Conservation (phyloP, 163 green algal species). For the Chlorella variabilis region DNA sequence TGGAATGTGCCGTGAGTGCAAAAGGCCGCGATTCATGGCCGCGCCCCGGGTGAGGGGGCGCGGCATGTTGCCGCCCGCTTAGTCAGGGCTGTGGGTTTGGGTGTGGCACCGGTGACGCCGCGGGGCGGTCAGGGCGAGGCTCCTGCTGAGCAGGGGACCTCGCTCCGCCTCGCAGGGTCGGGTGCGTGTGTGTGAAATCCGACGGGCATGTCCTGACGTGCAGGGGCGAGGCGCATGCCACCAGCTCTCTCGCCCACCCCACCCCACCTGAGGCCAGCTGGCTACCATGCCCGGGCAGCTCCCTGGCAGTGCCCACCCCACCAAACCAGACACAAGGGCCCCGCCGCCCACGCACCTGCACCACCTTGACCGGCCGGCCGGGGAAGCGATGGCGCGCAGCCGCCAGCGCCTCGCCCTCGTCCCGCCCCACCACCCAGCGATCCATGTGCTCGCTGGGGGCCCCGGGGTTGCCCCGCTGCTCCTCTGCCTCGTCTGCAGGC, state of each 20-base stretch:
- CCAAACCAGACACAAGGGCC: background rate
- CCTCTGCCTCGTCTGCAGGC: conserved; percentile 45
- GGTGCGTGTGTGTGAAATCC: background rate
- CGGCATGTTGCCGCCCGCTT: conserved; percentile 25
- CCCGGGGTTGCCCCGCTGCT: conserved; percentile 65
- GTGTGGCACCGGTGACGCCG: background rate
- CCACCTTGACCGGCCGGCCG: conserved; percentile 68
- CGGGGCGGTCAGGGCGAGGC: background rate
- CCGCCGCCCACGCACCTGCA: conserved; percentile 53
- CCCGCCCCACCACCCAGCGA: conserved; percentile 88
- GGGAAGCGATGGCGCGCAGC: conserved; percentile 74
- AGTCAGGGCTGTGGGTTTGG: conserved; percentile 23
- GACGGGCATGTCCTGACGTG: no score
- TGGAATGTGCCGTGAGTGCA: conserved; percentile 30
- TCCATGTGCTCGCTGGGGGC: conserved; percentile 80
- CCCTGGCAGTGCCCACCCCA: no score
- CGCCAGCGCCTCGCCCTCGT: conserved; percentile 66
- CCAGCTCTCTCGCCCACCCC: no score
- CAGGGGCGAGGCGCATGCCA: no score
- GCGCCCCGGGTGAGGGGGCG: background rate
- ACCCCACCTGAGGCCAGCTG: no score
- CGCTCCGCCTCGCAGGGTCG: background rate
- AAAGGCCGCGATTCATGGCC: conserved; percentile 38
- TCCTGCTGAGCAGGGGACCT: no score
- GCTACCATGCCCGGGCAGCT: no score